Conservation (phyloP, 495 filamentous ascomycete genomes). For the Lasiosphaeriaceae sp. region DNA sequence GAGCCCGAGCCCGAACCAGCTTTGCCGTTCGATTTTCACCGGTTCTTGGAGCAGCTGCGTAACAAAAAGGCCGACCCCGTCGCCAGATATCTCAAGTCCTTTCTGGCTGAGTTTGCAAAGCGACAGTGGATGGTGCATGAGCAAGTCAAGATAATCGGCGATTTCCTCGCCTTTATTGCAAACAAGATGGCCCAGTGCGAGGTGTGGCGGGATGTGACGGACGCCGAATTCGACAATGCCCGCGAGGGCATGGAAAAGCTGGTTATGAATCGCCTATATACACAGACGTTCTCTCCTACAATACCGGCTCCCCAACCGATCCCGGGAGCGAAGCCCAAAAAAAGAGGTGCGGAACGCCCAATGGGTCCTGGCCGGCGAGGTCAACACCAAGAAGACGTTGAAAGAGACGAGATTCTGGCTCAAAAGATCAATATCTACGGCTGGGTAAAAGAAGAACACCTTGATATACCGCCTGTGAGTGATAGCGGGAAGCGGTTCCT, state of each 20-base stretch:
- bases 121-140: conserved; percentile 99
- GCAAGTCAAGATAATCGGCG: conserved; percentile 96
- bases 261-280: conserved; percentile 97
- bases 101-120: conserved; percentile 92
- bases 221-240: conserved; percentile 97
- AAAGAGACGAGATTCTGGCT: conserved; percentile 87
- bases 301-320: conserved; percentile 79
- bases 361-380: conserved; percentile 80
- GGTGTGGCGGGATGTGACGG: conserved; percentile 92
- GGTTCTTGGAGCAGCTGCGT: conserved; percentile 90
- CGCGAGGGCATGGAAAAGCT: conserved; percentile 99
- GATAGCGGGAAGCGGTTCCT: conserved; percentile 85
- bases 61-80: conserved; percentile 96
- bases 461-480: conserved; percentile 86
- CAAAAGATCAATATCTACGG: conserved; percentile 96
- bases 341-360: conserved; percentile 61
- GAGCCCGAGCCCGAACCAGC: conserved; percentile 86
- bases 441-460: conserved; percentile 90
- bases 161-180: conserved; percentile 95
- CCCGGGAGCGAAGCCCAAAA: conserved; percentile 63
- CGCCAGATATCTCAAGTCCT: conserved; percentile 90
- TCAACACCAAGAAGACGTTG: conserved; percentile 98
- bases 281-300: conserved; percentile 91
- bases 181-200: conserved; percentile 99
- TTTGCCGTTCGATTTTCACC: conserved; percentile 95